phyloP scores from a whole-genome alignment of 345 rosid species.

The Angophora floribunda region DNA sequence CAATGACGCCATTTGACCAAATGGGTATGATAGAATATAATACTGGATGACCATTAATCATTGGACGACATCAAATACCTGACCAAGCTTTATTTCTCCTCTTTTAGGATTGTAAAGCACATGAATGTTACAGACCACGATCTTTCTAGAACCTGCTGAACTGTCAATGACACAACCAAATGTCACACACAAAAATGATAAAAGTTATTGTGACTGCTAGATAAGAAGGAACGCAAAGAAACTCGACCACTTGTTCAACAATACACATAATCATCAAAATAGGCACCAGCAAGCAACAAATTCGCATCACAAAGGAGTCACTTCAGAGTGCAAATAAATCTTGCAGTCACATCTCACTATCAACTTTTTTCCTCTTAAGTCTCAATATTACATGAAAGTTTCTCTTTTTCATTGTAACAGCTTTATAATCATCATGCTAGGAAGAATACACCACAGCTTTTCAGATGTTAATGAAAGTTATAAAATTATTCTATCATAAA shows the following conservation, averaged over 20 bases:
- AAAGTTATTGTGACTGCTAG: background rate
- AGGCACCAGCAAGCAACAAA: background rate
- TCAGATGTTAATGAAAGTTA: background rate
- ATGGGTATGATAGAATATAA: background rate
- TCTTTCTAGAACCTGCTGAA: conserved; percentile 29
- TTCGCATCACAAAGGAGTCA: background rate
- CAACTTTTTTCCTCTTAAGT: background rate
- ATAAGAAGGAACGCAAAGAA: background rate
- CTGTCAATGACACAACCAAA: conserved; percentile 26
- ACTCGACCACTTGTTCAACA: background rate
- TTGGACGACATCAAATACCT: conserved; percentile 37
- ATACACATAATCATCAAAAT: background rate
- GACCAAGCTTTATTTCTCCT: conserved; percentile 95
- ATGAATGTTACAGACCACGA: conserved; percentile 82
- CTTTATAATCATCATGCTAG: background rate
- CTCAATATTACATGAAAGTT: background rate
- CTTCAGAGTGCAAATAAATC: background rate
- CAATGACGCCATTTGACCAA: background rate
- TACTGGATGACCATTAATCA: background rate
- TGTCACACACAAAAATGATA: background rate
- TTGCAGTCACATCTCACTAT: background rate
- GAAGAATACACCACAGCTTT: background rate
- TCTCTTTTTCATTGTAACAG: background rate
- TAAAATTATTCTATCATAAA: background rate
- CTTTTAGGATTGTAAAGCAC: conserved; percentile 93